These are phyloP conservation scores for Daldinia eschscholtzii DNA, from an alignment of 2,329 filamentous ascomycete species.

Conservation along the genomic window DNA sequence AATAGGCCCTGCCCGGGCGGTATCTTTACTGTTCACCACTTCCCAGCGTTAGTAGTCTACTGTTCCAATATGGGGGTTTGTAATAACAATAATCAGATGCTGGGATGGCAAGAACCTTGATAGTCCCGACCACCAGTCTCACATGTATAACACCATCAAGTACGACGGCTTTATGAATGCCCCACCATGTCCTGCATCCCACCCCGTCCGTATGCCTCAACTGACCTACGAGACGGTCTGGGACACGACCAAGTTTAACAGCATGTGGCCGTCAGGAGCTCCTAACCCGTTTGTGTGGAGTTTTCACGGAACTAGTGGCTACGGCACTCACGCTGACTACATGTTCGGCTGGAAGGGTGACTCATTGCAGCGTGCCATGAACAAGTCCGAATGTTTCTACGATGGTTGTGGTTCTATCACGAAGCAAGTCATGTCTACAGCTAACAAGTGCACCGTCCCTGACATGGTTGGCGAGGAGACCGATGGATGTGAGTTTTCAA, in stretches of 20 bases:
- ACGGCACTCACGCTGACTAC: slow-evolving; percentile 48
- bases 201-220: slow-evolving; percentile 51
- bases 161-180: slow-evolving; percentile 44
- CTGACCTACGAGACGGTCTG: slow-evolving; percentile 61
- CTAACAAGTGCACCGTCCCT: slow-evolving; percentile 52
- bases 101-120: slow-evolving; percentile 46
- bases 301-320: slow-evolving; percentile 53
- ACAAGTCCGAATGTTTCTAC: slow-evolving; percentile 59
- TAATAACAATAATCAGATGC: slow-evolving; percentile 34
- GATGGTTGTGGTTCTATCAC: slow-evolving; percentile 53
- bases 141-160: slow-evolving; percentile 48
- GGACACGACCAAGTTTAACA: slow-evolving; percentile 58
- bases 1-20: slow-evolving; percentile 56
- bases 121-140: slow-evolving; percentile 42
- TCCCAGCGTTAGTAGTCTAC: slow-evolving; percentile 52
- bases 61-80: background rate
- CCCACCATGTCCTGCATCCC: slow-evolving; percentile 48
- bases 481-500: slow-evolving; percentile 51
- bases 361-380: slow-evolving; percentile 53
- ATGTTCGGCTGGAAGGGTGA: slow-evolving; percentile 49
- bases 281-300: slow-evolving; percentile 53
- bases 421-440: slow-evolving; percentile 50
- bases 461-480: slow-evolving; percentile 50
- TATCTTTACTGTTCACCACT: slow-evolving; percentile 59
- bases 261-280: slow-evolving; percentile 54